These are phyloP conservation scores for Benincasa hispida DNA, from an alignment of 306 rosid species.

Conservation along the genomic window DNA sequence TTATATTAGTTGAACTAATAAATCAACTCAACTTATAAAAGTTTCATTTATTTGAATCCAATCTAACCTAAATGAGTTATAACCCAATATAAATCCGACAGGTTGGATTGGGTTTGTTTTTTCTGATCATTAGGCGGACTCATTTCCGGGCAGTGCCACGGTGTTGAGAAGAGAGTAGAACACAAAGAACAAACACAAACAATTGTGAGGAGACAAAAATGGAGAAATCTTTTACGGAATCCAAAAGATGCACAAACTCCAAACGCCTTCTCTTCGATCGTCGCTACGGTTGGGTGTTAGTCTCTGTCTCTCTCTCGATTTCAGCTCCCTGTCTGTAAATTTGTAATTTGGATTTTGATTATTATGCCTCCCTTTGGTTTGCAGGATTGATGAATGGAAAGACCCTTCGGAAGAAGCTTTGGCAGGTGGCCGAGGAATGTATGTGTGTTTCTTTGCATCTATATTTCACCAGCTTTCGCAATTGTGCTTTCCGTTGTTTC, in stretches of 20 bases:
- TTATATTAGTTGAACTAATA: too few species aligned
- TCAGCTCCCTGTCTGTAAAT: neutral
- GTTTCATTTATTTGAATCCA: too few species aligned
- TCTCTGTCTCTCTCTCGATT: slow-evolving; percentile 13
- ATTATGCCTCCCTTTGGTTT: neutral
- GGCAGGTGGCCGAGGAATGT: slow-evolving; percentile 92
- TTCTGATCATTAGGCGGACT: too few species aligned
- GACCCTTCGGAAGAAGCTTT: slow-evolving; percentile 79
- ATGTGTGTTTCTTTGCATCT: slow-evolving; percentile 9
- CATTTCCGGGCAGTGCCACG: too few species aligned
- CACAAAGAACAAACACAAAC: neutral
- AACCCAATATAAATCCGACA: too few species aligned
- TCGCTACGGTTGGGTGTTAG: slow-evolving; percentile 95
- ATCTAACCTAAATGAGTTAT: too few species aligned
- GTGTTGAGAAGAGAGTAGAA: too few species aligned
- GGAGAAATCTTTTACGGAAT: neutral
- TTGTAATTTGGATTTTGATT: neutral
- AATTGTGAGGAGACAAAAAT: neutral
- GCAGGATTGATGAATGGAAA: slow-evolving; percentile 90
- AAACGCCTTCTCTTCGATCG: slow-evolving; percentile 68
- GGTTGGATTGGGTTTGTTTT: too few species aligned
- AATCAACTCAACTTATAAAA: too few species aligned
- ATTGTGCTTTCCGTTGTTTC: neutral
- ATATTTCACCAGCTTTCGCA: neutral
- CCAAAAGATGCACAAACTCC: neutral